Evolutionary conservation across 352 stramenopile genomes (phyloP).

Genomic region (Globisporangium yorkense): DNA sequence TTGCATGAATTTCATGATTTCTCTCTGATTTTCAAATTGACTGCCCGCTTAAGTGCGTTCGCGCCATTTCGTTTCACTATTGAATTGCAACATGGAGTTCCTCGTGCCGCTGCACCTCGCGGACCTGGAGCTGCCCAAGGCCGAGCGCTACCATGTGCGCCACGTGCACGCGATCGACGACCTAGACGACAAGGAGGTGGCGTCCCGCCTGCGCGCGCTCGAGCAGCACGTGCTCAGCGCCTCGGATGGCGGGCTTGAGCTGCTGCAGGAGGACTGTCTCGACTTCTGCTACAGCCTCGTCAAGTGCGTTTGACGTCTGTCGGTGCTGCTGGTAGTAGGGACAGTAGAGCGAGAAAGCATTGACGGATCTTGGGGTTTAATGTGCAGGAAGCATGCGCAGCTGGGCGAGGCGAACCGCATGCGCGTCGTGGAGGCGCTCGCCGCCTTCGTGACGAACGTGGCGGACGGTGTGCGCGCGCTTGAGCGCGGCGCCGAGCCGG

Average conservation of each 20-base stretch:
- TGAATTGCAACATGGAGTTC: conserved; percentile 43
- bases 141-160: conserved; percentile 61
- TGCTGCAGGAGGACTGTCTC: conserved; percentile 56
- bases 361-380: neutral
- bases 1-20: neutral
- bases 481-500: conserved; percentile 24
- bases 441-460: conserved; percentile 50
- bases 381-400: conserved; percentile 37
- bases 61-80: conserved; percentile 5
- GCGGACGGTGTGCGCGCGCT: conserved; percentile 42
- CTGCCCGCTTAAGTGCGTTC: neutral
- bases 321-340: neutral
- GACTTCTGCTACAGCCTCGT: conserved; percentile 74
- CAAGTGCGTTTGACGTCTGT: conserved; percentile 23
- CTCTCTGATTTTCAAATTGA: neutral
- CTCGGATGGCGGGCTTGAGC: conserved; percentile 41
- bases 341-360: neutral
- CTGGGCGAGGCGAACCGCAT: conserved; percentile 48
- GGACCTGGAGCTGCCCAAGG: conserved; percentile 70
- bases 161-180: conserved; percentile 53
- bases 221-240: conserved; percentile 52
- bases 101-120: conserved; percentile 69
- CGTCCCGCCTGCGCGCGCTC: conserved; percentile 33
- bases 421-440: conserved; percentile 58
- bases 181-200: conserved; percentile 37